phyloP scores from a whole-genome alignment of 1,284 basidiomycete species.

The Cutaneotrichosporon cyanovorans region DNA sequence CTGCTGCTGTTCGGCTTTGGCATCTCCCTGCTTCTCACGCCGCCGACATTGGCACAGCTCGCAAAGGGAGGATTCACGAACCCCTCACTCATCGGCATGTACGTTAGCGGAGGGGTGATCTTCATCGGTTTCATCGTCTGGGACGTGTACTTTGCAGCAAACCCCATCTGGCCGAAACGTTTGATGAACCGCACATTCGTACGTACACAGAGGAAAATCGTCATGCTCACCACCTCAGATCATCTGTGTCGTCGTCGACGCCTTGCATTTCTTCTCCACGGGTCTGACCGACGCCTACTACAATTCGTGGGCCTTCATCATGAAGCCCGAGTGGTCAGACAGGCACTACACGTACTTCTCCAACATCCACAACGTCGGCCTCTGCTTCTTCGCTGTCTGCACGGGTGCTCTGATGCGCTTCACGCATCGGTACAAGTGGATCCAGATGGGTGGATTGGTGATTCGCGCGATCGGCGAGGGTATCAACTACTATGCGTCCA shows the following conservation, averaged over 20 bases:
- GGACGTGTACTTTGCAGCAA: constrained; percentile 46
- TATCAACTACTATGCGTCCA: constrained; percentile 6
- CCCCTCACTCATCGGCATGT: constrained; percentile 40
- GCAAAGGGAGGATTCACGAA: constrained; percentile 45
- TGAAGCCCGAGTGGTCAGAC: constrained; percentile 28
- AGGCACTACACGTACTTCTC: constrained; percentile 29
- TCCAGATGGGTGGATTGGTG: constrained; percentile 29
- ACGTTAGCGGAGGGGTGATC: constrained; percentile 43
- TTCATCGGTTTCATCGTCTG: constrained; percentile 47
- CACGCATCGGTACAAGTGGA: constrained; percentile 47
- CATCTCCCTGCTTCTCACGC: constrained; percentile 59
- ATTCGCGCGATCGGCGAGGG: constrained; percentile 25
- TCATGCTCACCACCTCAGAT: too few relatives aligned
- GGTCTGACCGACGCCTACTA: constrained; percentile 43
- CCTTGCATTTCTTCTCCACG: constrained; percentile 42
- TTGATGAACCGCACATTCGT: constrained; percentile 53
- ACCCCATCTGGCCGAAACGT: constrained; percentile 50
- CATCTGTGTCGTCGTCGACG: constrained; percentile 36
- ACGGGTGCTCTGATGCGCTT: constrained; percentile 43
- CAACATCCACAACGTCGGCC: constrained; percentile 36
- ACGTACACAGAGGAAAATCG: too few relatives aligned
- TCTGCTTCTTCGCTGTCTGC: constrained; percentile 40
- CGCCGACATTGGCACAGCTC: constrained; percentile 54
- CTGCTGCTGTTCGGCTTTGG: constrained; percentile 59
- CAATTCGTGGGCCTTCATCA: constrained; percentile 43